Conservation (phyloP, 768 basidiomycete genomes). For the Dioszegia aurantiaca region DNA sequence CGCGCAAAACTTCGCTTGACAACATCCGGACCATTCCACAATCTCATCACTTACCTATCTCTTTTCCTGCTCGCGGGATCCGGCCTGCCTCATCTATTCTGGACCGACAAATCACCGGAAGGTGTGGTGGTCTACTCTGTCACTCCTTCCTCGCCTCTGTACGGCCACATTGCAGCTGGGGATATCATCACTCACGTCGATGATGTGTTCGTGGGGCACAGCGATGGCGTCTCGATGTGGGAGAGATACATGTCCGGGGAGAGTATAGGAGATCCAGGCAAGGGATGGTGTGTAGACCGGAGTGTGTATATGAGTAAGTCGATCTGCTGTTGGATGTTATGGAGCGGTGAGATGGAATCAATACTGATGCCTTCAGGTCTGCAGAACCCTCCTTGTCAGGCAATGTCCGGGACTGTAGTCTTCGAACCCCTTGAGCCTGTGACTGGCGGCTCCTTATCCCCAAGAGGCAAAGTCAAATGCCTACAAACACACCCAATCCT, state of each 20-base stretch:
- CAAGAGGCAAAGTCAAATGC: constrained; percentile 20
- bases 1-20: constrained; percentile 59
- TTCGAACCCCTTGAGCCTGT: constrained; percentile 24
- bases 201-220: constrained; percentile 58
- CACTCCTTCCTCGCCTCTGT: constrained; percentile 61
- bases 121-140: constrained; percentile 63
- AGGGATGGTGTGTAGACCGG: constrained; percentile 65
- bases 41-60: constrained; percentile 60
- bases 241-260: constrained; percentile 56
- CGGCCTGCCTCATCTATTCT: constrained; percentile 55
- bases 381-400: constrained; percentile 58
- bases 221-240: constrained; percentile 20
- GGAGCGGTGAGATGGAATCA: neutral
- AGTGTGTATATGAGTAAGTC: constrained; percentile 49
- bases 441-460: neutral
- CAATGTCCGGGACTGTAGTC: constrained; percentile 51
- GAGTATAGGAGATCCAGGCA: constrained; percentile 48
- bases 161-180: constrained; percentile 60
- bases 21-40: constrained; percentile 75
- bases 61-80: constrained; percentile 32
- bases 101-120: constrained; percentile 58
- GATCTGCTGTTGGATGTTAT: neutral
- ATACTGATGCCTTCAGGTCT: constrained; percentile 13
- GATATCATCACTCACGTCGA: constrained; percentile 66
- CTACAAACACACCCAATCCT: constrained; percentile 37